Conservation (phyloP, 2,329 filamentous ascomycete genomes). For the Tolypocladium capitatum region DNA sequence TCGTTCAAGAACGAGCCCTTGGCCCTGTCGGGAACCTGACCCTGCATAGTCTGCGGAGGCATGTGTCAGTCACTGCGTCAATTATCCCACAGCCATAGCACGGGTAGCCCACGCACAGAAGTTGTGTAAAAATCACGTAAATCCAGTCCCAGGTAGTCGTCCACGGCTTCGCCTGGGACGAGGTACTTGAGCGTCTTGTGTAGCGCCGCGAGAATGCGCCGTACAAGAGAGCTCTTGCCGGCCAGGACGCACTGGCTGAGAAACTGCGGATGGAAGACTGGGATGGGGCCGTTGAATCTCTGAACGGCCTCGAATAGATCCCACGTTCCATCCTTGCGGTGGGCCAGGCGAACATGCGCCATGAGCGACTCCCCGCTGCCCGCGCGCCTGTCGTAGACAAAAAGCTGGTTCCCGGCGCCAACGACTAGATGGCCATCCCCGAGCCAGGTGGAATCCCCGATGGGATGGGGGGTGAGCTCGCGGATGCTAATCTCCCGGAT, state of each 20-base stretch:
- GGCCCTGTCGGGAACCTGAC: constrained; percentile 13
- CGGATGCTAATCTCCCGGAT: constrained; percentile 72
- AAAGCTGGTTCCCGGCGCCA: constrained; percentile 81
- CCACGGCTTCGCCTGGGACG: constrained; percentile 65
- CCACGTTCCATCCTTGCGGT: constrained; percentile 35
- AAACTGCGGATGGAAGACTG: constrained; percentile 86
- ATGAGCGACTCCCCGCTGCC: constrained; percentile 48
- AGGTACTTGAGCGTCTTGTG: constrained; percentile 71
- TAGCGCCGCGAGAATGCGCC: constrained; percentile 58
- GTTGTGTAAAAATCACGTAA: constrained; percentile 1
- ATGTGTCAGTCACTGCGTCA: not conserved
- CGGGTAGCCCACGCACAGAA: not conserved
- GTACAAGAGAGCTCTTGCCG: constrained; percentile 61
- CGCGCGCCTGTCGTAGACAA: constrained; percentile 69
- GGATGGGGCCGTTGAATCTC: constrained; percentile 72
- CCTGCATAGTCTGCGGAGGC: not conserved
- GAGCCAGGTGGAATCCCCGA: constrained; percentile 88
- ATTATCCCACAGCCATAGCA: no score
- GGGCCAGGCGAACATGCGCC: constrained; percentile 34
- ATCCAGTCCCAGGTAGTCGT: constrained; percentile 54
- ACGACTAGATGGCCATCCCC: constrained; percentile 74
- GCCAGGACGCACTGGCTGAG: constrained; percentile 74
- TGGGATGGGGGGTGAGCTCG: constrained; percentile 74
- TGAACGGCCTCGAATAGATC: constrained; percentile 75
- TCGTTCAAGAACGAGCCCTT: constrained; percentile 24